phyloP scores from a whole-genome alignment of 2,329 filamentous ascomycete species.

The Orbilia javanica region DNA sequence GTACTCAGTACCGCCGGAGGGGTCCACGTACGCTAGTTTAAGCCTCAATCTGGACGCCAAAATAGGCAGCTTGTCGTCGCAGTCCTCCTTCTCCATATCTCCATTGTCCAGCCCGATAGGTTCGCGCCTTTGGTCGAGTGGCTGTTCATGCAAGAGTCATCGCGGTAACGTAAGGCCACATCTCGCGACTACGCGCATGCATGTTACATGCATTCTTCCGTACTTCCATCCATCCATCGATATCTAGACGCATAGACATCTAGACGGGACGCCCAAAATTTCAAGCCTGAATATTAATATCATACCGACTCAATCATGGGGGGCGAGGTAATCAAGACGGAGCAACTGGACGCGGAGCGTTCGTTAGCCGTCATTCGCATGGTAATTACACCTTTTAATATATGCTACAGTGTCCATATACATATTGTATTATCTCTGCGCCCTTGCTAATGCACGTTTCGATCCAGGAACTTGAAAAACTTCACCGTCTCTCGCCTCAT shows the following conservation, averaged over 20 bases:
- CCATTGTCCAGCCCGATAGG: neutral
- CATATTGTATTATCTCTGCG: no score
- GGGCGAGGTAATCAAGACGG: constrained; percentile 22
- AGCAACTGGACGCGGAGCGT: constrained; percentile 46
- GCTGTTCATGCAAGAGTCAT: neutral
- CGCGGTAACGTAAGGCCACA: constrained; percentile 5
- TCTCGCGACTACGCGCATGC: neutral
- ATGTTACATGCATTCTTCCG: neutral
- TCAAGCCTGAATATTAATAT: no score
- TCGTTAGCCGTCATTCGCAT: constrained; percentile 32
- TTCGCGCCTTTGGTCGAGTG: neutral
- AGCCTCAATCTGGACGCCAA: constrained; percentile 8
- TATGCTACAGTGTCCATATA: neutral
- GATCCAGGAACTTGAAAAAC: constrained; percentile 47
- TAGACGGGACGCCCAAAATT: no score
- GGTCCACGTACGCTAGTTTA: constrained; percentile 34
- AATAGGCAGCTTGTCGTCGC: constrained; percentile 34
- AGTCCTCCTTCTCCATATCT: neutral
- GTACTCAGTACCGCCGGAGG: constrained; percentile 14
- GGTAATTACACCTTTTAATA: constrained; percentile 30
- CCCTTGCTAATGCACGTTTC: neutral
- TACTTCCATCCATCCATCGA: neutral
- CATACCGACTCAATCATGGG: constrained; percentile 33
- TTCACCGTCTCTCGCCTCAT: constrained; percentile 45
- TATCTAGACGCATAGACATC: no score